Evolutionary conservation across 306 rosid species (phyloP).

Genomic region (Aeschynomene evenia): DNA sequence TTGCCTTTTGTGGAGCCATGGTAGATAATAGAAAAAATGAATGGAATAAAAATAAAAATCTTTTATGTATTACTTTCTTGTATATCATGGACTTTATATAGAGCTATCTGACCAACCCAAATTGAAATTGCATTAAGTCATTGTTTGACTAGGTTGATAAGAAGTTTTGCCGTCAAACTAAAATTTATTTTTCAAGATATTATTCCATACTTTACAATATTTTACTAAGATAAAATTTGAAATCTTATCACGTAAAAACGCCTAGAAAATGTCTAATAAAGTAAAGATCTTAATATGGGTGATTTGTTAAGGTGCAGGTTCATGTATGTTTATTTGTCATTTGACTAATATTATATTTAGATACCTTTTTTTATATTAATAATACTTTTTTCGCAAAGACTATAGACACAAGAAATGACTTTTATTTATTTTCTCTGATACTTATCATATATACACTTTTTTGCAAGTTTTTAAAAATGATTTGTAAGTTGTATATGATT

Average conservation of each 20-base stretch:
- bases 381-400: too few relatives aligned
- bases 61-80: neutral
- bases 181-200: neutral
- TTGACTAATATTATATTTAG: neutral
- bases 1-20: constrained; percentile 63
- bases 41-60: neutral
- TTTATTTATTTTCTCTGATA: too few relatives aligned
- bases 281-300: neutral
- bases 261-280: neutral
- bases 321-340: neutral
- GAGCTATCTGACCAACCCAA: neutral
- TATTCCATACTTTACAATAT: neutral
- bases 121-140: neutral
- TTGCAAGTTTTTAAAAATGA: too few relatives aligned
- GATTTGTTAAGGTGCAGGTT: neutral
- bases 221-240: neutral
- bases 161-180: neutral
- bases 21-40: neutral
- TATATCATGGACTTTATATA: neutral
- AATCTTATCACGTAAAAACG: neutral
- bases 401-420: too few relatives aligned
- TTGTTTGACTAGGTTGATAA: constrained; percentile 5
- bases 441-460: too few relatives aligned
- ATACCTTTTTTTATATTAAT: neutral
- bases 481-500: too few relatives aligned